Evolutionary conservation across 139 green algal genomes (phyloP), one percentile per base, ranked within the genome.

Genomic region (Chlorella sp.): DNA sequence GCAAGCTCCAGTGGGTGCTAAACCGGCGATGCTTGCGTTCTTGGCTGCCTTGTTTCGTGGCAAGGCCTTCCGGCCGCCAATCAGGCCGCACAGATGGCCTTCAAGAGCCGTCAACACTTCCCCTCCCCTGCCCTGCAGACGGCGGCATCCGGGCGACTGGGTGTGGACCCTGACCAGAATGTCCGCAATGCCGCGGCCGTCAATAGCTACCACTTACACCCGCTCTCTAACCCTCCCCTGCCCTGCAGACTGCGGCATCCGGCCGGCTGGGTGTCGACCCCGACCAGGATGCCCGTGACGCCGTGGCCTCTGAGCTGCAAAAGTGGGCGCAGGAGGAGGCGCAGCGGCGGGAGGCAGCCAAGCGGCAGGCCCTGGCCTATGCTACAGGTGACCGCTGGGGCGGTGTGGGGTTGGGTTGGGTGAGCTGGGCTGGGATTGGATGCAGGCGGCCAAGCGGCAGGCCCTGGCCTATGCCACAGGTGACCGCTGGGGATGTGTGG

Each of bases 321-420:
- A 57, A 66, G 34, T 89, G 86, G 86, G 86, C 86, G 22, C 76
- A 88, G 36, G 91, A 93, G 83, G 91, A 93, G 39, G 87, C 75
- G n/a, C 82, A 69, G 48, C 64, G 40, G 40, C 61, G 88, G 36
- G 91, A 93, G 39, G 28, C 69, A 0, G 68, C 39, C 64, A 93
- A 93, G 85, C 78, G 37, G 71, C 34, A 81, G 64, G 90, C 90
- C 0, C 75, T 93, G 30, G 68, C 87, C 3, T 93, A 88, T 42
- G 48, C 66, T 14, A 81, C 66, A 32, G 86, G 86, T 77, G 71
- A 0, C 40, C 30, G 34, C n/a, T 21, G 34, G 26, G 37, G 28
- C 24, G 40, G 26, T 36, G 90, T 36, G 28, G 68, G 3, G 36
- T 21, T 48, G 69, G 66, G 21, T 48, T 30, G 0, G 9, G 42